Conservation (phyloP, 202 grass and related monocot species). For the Brachypodium distachyon region DNA sequence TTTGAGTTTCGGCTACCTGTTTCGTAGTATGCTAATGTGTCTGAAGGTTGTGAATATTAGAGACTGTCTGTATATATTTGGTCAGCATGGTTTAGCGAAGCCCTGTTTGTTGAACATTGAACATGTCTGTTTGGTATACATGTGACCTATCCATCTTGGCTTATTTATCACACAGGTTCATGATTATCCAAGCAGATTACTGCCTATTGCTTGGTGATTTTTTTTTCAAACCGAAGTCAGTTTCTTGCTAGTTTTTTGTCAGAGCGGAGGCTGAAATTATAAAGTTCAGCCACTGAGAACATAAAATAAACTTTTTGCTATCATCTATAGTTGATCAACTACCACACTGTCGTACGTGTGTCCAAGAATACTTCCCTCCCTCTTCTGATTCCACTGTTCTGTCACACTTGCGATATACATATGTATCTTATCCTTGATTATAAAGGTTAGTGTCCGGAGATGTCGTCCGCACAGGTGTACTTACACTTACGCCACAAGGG, state of each 20-base stretch:
- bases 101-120: not conserved
- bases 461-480: not conserved
- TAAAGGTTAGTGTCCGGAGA: not conserved
- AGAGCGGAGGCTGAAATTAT: too few relatives aligned
- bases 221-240: too few relatives aligned
- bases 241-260: too few relatives aligned
- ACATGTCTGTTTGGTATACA: not conserved
- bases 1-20: not conserved
- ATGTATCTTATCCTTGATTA: not conserved
- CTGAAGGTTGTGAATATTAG: not conserved
- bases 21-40: not conserved
- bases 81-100: not conserved
- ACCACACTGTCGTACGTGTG: too few relatives aligned
- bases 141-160: too few relatives aligned
- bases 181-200: not conserved
- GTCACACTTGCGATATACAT: not conserved
- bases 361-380: not conserved
- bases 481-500: too few relatives aligned
- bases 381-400: not conserved
- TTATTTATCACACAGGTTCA: not conserved
- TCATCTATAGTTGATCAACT: too few relatives aligned
- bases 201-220: not conserved
- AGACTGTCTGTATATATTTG: not conserved
- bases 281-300: too few relatives aligned
- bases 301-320: too few relatives aligned